phyloP scores from a whole-genome alignment of 352 stramenopile species.

The Phytophthora gonapodyides region DNA sequence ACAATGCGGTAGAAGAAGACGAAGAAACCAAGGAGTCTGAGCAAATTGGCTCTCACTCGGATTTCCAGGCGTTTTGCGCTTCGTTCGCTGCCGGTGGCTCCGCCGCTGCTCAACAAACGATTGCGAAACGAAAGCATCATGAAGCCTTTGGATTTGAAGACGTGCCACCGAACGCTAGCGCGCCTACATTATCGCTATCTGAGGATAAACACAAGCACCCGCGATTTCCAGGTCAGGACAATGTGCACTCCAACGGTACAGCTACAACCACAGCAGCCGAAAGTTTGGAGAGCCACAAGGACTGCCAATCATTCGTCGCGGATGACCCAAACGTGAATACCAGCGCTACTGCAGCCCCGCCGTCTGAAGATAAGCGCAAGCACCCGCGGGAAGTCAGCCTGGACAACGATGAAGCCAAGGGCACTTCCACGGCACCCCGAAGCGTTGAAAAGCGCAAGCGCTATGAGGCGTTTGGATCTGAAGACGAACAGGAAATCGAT shows the following conservation, averaged over 20 bases:
- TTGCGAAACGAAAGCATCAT: slow-evolving; percentile 32
- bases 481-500: slow-evolving; percentile 13
- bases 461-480: slow-evolving; percentile 35
- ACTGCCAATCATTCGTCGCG: slow-evolving; percentile 33
- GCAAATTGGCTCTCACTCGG: slow-evolving; percentile 8
- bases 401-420: neutral
- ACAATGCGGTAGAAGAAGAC: slow-evolving; percentile 6
- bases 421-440: neutral
- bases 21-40: slow-evolving; percentile 24
- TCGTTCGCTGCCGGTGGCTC: slow-evolving; percentile 37
- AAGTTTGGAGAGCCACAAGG: slow-evolving; percentile 7
- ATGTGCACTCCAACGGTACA: neutral
- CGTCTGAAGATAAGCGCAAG: slow-evolving; percentile 20
- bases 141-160: slow-evolving; percentile 34
- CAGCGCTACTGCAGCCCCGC: neutral
- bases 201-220: slow-evolving; percentile 20
- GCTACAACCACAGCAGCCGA: neutral
- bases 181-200: neutral
- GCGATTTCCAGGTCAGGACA: slow-evolving; percentile 7
- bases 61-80: slow-evolving; percentile 41
- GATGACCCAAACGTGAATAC: slow-evolving; percentile 11
- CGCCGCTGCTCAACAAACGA: slow-evolving; percentile 22
- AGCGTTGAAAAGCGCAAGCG: slow-evolving; percentile 40
- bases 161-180: slow-evolving; percentile 3
- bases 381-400: slow-evolving; percentile 10